phyloP scores from a whole-genome alignment of 2,329 filamentous ascomycete genomes.

The Massarina eburnea region DNA sequence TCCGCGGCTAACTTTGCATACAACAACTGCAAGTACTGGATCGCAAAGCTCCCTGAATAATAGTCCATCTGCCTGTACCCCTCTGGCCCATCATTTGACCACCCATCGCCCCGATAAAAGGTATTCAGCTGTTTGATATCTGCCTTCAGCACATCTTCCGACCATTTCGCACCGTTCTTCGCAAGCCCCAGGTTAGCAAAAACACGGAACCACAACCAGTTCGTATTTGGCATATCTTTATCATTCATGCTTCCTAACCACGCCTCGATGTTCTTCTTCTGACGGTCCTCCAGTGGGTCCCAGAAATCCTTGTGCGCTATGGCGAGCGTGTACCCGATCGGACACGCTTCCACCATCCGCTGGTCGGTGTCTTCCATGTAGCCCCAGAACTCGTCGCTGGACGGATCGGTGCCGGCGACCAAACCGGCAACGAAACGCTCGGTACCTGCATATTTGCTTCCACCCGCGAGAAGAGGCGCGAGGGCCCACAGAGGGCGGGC shows the following conservation, averaged over 20 bases:
- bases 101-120: conserved; percentile 79
- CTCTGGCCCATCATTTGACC: conserved; percentile 80
- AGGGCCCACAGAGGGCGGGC: conserved; percentile 76
- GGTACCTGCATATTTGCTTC: conserved; percentile 64
- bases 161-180: conserved; percentile 72
- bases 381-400: conserved; percentile 73
- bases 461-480: conserved; percentile 69
- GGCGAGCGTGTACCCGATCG: conserved; percentile 72
- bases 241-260: conserved; percentile 80
- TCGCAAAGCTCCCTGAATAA: conserved; percentile 80
- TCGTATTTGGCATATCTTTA: conserved; percentile 70
- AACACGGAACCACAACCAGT: conserved; percentile 80
- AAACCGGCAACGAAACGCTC: conserved; percentile 71
- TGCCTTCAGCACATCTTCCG: conserved; percentile 67
- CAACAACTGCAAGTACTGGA: conserved; percentile 76
- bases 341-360: conserved; percentile 84
- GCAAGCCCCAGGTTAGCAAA: conserved; percentile 79
- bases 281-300: conserved; percentile 63
- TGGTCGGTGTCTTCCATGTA: conserved; percentile 75
- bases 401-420: conserved; percentile 69
- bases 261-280: conserved; percentile 66
- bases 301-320: conserved; percentile 67
- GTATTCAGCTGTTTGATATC: conserved; percentile 79
- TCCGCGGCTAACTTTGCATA: conserved; percentile 72
- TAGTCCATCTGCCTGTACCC: conserved; percentile 84